phyloP scores from a whole-genome alignment of 495 filamentous ascomycete species.

The Penicillium herquei region DNA sequence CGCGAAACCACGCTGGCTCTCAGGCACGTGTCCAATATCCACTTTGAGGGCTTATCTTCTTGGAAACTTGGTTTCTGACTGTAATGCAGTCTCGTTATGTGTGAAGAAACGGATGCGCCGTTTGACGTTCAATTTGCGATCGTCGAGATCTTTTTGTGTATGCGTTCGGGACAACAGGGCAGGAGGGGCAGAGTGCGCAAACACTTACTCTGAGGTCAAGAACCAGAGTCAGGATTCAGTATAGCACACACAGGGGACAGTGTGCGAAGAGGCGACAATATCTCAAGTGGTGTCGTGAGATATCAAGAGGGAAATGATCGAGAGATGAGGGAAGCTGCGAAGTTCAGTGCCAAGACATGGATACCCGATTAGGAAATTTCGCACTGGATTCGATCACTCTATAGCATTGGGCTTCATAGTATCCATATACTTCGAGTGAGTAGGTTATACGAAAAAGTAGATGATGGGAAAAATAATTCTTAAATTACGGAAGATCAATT shows the following conservation, averaged over 20 bases:
- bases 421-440: no score
- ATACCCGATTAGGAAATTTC: conserved; percentile 26
- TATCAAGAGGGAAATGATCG: not conserved
- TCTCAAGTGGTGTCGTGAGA: no score
- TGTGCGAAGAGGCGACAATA: not conserved
- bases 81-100: not conserved
- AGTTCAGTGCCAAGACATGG: conserved; percentile 26
- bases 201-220: conserved; percentile 17
- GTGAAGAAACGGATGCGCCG: conserved; percentile 1
- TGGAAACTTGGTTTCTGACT: no score
- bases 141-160: not conserved
- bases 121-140: conserved; percentile 9
- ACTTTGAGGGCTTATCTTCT: not conserved
- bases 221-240: no score
- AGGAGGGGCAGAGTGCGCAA: conserved; percentile 15
- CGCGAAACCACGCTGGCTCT: no score
- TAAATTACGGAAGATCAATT: not conserved
- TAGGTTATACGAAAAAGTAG: no score
- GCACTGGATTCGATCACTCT: no score
- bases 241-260: not conserved
- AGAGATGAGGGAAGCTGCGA: conserved; percentile 19
- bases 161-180: not conserved
- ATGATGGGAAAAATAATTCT: no score
- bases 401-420: no score
- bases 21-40: not conserved